These are phyloP conservation scores for Kalmanozyma brasiliensis DNA, from an alignment of 1,284 basidiomycete species.

Conservation along the genomic window DNA sequence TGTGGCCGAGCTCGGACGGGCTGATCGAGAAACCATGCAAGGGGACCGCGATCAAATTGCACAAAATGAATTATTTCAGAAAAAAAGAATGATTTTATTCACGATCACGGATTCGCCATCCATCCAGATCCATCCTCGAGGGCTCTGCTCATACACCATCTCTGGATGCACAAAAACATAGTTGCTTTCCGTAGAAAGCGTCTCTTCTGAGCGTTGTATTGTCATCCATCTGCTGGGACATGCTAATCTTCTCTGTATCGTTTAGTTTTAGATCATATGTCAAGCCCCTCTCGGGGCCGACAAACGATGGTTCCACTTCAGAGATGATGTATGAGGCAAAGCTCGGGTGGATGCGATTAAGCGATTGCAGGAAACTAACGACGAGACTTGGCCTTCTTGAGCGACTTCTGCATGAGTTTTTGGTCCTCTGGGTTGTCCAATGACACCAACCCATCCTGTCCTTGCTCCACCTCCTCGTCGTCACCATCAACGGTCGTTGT, in stretches of 20 bases:
- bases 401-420: slow-evolving; percentile 43
- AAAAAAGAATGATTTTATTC: no score
- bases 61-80: no score
- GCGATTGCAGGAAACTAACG: slow-evolving; percentile 6
- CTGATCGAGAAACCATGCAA: no score
- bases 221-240: slow-evolving; percentile 28
- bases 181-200: slow-evolving; percentile 36
- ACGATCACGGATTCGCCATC: no score
- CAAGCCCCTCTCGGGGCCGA: slow-evolving; percentile 46
- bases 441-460: slow-evolving; percentile 17
- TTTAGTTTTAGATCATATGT: slow-evolving; percentile 51
- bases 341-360: not conserved
- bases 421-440: slow-evolving; percentile 46
- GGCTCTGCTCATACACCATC: not conserved
- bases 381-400: slow-evolving; percentile 37
- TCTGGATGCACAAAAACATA: slow-evolving; percentile 33
- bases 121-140: no score
- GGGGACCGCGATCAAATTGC: no score
- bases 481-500: slow-evolving; percentile 1
- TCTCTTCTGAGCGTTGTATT: slow-evolving; percentile 32
- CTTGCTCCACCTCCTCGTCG: not conserved
- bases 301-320: no score
- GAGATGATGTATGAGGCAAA: not conserved
- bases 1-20: no score
- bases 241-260: slow-evolving; percentile 51